Evolutionary conservation across 108 stramenopile genomes (phyloP).

Genomic region (Cyclotella atomus): DNA sequence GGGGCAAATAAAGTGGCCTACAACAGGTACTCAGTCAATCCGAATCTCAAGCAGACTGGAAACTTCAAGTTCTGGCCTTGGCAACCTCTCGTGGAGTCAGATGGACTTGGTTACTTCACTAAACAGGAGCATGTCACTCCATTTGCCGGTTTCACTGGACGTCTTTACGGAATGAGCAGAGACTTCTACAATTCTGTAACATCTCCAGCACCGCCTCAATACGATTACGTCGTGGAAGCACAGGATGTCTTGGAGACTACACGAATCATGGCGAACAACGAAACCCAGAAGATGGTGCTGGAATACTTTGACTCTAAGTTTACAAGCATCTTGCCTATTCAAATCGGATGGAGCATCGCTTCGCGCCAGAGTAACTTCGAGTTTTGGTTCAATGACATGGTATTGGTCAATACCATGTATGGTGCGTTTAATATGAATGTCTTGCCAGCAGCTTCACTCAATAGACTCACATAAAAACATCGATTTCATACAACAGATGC

Average conservation of each 20-base stretch:
- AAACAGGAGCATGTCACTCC: constrained; percentile 19
- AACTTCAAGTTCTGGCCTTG: constrained; percentile 2
- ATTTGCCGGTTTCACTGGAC: not conserved
- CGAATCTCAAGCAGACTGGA: not conserved
- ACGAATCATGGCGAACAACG: not conserved
- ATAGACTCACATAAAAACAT: not conserved
- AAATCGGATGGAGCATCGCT: not conserved
- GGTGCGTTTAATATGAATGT: not conserved
- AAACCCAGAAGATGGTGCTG: not conserved
- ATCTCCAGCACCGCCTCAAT: not conserved
- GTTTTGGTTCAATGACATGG: constrained; percentile 11
- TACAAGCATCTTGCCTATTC: constrained; percentile 5
- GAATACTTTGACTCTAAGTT: not conserved
- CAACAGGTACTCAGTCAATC: not conserved
- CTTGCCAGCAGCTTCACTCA: not conserved
- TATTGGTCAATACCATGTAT: constrained; percentile 4
- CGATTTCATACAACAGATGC: not conserved
- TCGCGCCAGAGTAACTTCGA: not conserved
- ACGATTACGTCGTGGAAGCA: not conserved
- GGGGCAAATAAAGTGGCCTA: not conserved
- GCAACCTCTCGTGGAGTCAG: constrained; percentile 4
- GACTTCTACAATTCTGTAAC: not conserved
- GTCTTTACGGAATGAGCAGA: not conserved
- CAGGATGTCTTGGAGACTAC: not conserved
- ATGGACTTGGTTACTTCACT: constrained; percentile 15